Base-by-base conservation (phyloP, 2,329 filamentous ascomycete genomes). In the Fusarium avenaceum region DNA sequence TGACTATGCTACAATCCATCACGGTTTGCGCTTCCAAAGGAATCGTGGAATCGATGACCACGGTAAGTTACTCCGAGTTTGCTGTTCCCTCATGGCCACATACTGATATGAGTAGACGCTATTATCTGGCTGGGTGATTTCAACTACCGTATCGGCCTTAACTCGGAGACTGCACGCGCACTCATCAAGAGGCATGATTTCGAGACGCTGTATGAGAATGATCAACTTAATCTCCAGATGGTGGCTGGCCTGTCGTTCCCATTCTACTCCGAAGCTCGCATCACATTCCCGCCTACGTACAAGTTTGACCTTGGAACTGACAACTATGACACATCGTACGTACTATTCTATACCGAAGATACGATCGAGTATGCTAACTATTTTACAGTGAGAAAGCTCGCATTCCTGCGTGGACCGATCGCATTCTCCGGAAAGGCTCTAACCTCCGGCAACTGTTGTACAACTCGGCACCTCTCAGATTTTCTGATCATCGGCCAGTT, bases 101-200 rank as follows among this genome's bases (percentile, higher is more conserved):
- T 67, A 77, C 67, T 63, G 38, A 65, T 40, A 47, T 30, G 4
- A 44, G 26, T 44, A 86, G 88, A 90, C 71, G 86, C 92, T 22
- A 90, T 98, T 35, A 90, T 97, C 53, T 99, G 96, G 95, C 86
- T 97, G 42, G 96, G 96, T 7, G 96, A 99, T 78, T 99, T 99
- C 83, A 99, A 99, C 76, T 99, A 99, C 79, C 91, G 96, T 19
- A 97, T 99, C 72, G 95, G 94, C 2, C 84, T 98, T 58, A 86
- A 86, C 44, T 89, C 93, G 68, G 93, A 97, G 39, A 89, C 86
- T 62, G 92, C 93, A 9, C 90, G 92, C 69, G 86, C 89, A 32
- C 82, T 97, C 11, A 88, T 97, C 55, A 87, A 90, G 72, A 85
- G 87, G 55, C 84, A 87, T 26, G 91, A 97, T 74, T 83, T 97